phyloP scores from a whole-genome alignment of 75 land plant species.

The Selaginella tamariscina region DNA sequence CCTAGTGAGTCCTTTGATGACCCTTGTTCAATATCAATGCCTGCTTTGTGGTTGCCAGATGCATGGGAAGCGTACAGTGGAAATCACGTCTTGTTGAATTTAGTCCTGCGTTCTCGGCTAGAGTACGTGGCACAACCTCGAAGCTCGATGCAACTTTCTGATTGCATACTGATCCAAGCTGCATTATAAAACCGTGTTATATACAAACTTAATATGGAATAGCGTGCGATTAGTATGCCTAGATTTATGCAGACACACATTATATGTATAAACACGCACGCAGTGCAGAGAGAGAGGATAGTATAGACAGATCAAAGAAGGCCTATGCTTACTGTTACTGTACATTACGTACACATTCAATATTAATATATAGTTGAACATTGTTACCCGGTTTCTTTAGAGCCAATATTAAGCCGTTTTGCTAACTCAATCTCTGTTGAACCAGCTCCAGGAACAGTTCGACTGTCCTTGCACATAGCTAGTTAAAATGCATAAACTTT shows the following conservation, averaged over 20 bases:
- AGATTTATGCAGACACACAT: no score
- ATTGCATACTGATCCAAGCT: conserved; percentile 98
- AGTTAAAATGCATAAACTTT: conserved; percentile 11
- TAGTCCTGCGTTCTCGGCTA: conserved; percentile 92
- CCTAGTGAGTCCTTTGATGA: conserved; percentile 43
- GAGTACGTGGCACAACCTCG: conserved; percentile 86
- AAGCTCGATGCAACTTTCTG: conserved; percentile 90
- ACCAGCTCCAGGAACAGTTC: conserved; percentile 90
- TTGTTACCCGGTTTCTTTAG: conserved; percentile 81
- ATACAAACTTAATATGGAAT: no score
- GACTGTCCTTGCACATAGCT: conserved; percentile 97
- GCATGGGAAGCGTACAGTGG: conserved; percentile 92
- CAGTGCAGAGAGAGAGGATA: no score
- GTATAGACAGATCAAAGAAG: no score
- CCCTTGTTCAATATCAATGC: conserved; percentile 76
- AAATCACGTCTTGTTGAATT: conserved; percentile 88
- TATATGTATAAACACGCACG: no score
- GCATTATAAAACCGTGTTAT: conserved; percentile 14
- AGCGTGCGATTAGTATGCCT: no score
- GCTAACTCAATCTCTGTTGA: conserved; percentile 98
- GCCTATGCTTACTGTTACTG: no score
- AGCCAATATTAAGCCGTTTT: conserved; percentile 64
- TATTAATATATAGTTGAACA: not conserved
- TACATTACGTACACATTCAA: no score
- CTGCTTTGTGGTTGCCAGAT: conserved; percentile 64